phyloP scores from a whole-genome alignment of 1,139 yeast species.

The Lodderomyces parapsilosis region DNA sequence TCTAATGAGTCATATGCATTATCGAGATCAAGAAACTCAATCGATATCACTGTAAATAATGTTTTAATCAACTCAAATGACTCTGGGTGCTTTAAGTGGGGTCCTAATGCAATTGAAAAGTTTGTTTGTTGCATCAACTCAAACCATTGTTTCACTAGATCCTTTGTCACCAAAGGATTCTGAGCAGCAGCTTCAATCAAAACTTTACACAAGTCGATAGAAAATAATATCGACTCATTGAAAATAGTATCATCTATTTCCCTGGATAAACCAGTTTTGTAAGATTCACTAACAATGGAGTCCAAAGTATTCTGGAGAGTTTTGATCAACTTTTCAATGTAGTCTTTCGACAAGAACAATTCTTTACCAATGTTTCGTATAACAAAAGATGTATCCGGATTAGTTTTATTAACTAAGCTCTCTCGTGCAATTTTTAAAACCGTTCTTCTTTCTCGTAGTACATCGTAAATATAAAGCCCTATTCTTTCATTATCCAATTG shows the following conservation, averaged over 20 bases:
- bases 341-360: constrained; percentile 29
- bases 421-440: constrained; percentile 40
- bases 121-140: constrained; percentile 43
- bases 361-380: constrained; percentile 42
- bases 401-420: constrained; percentile 37
- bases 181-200: constrained; percentile 40
- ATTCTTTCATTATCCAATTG: constrained; percentile 30
- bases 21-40: constrained; percentile 56
- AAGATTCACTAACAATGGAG: constrained; percentile 11
- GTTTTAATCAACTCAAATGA: constrained; percentile 43
- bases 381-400: constrained; percentile 25
- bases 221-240: constrained; percentile 35
- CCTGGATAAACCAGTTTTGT: constrained; percentile 17
- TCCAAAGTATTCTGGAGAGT: constrained; percentile 10
- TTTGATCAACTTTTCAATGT: constrained; percentile 24
- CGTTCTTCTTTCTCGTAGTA: constrained; percentile 48
- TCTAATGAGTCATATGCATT: constrained; percentile 37
- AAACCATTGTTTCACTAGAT: constrained; percentile 55
- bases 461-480: constrained; percentile 29
- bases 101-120: constrained; percentile 32
- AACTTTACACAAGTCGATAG: constrained; percentile 44
- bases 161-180: constrained; percentile 29
- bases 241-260: constrained; percentile 24
- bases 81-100: constrained; percentile 31
- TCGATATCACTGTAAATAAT: constrained; percentile 47